A percentile compares a stretch with the other conserved stretches of the same genome.
These are phyloP conservation scores for Acanthochlamys bracteata DNA, from an alignment of 106 monocot genomes.

Conservation along the genomic window DNA sequence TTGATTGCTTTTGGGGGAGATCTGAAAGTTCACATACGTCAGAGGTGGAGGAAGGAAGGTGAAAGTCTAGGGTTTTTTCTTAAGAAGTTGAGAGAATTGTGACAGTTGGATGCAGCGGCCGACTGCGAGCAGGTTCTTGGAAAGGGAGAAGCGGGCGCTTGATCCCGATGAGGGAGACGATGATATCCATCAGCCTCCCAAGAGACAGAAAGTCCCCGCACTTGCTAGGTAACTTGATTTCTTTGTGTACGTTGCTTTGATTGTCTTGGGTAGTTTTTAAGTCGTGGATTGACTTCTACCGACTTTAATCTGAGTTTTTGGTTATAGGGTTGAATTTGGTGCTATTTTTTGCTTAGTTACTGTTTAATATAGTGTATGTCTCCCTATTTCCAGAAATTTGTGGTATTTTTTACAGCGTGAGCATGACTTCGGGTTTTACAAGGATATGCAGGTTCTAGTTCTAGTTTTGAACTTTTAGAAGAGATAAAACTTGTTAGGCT, in stretches of 20 bases:
- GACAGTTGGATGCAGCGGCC: slow-evolving; percentile 15
- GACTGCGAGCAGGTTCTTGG: slow-evolving; percentile 1
- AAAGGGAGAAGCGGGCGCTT: slow-evolving; percentile 30
- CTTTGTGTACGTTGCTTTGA: neutral
- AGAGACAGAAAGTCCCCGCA: slow-evolving; percentile 38
- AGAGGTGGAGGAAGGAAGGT: neutral
- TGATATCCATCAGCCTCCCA: slow-evolving; percentile 12
- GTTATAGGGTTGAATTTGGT: too few relatives aligned
- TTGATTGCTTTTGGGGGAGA: too few relatives aligned
- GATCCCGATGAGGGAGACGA: slow-evolving; percentile 17
- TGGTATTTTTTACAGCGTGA: too few relatives aligned
- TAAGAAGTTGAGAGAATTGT: neutral
- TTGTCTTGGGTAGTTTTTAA: neutral
- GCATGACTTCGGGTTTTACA: too few relatives aligned
- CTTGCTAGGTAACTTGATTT: slow-evolving; percentile 28
- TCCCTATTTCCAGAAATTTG: too few relatives aligned
- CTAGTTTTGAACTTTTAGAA: too few relatives aligned
- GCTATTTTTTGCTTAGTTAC: too few relatives aligned
- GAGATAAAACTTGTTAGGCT: too few relatives aligned
- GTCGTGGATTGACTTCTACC: neutral
- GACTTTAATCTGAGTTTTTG: neutral
- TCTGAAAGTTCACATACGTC: neutral
- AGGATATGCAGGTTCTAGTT: too few relatives aligned
- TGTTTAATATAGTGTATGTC: too few relatives aligned
- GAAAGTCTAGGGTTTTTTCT: neutral